These are phyloP conservation scores for Lotus japonicus DNA, from an alignment of 306 rosid species.

Conservation along the genomic window DNA sequence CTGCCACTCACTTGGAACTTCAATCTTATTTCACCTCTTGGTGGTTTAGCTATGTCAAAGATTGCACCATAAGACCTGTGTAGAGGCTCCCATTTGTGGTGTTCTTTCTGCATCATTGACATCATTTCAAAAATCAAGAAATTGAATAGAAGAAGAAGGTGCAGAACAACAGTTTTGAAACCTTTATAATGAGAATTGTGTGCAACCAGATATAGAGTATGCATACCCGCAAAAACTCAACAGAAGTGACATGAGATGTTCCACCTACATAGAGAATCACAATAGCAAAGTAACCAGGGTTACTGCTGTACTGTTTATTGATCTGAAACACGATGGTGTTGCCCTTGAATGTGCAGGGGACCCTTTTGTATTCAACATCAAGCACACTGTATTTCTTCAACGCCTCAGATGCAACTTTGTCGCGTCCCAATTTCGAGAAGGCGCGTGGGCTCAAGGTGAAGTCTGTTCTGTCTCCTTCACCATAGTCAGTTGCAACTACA, in stretches of 20 bases:
- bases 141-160: not conserved
- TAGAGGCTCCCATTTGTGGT: constrained; percentile 43
- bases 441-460: constrained; percentile 26
- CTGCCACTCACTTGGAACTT: constrained; percentile 45
- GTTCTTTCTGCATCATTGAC: constrained; percentile 33
- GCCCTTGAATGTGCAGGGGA: constrained; percentile 17
- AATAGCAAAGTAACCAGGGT: constrained; percentile 50
- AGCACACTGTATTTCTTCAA: constrained; percentile 21
- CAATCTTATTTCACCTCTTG: constrained; percentile 32
- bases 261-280: constrained; percentile 37
- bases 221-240: constrained; percentile 40
- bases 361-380: constrained; percentile 23
- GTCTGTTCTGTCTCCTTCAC: constrained; percentile 33
- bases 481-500: constrained; percentile 25
- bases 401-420: not conserved
- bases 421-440: constrained; percentile 9
- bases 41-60: constrained; percentile 55
- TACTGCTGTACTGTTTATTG: constrained; percentile 42
- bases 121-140: not conserved
- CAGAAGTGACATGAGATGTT: constrained; percentile 37
- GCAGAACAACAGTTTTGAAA: not conserved
- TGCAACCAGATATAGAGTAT: not conserved
- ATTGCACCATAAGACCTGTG: constrained; percentile 55
- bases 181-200: not conserved
- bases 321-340: constrained; percentile 31